phyloP scores from a whole-genome alignment of 2,329 filamentous ascomycete genomes.

The Nemania abortiva region DNA sequence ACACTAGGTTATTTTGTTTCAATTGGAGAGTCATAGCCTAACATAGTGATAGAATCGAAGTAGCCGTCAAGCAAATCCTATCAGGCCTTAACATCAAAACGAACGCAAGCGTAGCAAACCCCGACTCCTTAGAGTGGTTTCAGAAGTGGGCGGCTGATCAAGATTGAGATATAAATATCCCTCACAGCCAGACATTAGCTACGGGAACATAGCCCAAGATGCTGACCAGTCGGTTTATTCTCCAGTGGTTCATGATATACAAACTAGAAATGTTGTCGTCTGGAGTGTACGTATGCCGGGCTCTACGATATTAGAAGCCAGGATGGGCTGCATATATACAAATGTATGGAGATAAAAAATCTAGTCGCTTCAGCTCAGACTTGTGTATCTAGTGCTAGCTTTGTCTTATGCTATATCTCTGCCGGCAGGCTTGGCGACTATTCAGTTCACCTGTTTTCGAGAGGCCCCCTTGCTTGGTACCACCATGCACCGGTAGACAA shows the following conservation, averaged over 20 bases:
- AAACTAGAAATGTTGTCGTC: neutral
- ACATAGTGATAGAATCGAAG: conserved; percentile 76
- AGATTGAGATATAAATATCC: conserved; percentile 5
- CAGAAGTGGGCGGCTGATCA: conserved; percentile 72
- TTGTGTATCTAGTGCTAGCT: neutral
- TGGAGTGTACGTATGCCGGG: neutral
- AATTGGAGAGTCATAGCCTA: conserved; percentile 11
- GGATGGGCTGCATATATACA: neutral
- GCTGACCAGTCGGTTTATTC: too few species aligned
- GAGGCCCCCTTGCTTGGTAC: neutral
- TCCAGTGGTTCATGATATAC: neutral
- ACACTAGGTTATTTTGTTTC: conserved; percentile 33
- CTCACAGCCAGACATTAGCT: too few species aligned
- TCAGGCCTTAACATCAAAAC: conserved; percentile 89
- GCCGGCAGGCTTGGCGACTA: neutral
- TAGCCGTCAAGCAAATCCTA: conserved; percentile 95
- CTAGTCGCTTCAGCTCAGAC: neutral
- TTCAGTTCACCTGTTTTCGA: neutral
- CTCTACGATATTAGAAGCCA: neutral
- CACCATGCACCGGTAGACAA: neutral
- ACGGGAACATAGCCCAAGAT: too few species aligned
- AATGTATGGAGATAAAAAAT: conserved; percentile 1
- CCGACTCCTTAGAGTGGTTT: conserved; percentile 90
- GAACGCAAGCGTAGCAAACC: conserved; percentile 93
- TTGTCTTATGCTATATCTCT: neutral